These are phyloP conservation scores for Misopates orontium DNA, from an alignment of 257 asterid species.

Conservation along the genomic window DNA sequence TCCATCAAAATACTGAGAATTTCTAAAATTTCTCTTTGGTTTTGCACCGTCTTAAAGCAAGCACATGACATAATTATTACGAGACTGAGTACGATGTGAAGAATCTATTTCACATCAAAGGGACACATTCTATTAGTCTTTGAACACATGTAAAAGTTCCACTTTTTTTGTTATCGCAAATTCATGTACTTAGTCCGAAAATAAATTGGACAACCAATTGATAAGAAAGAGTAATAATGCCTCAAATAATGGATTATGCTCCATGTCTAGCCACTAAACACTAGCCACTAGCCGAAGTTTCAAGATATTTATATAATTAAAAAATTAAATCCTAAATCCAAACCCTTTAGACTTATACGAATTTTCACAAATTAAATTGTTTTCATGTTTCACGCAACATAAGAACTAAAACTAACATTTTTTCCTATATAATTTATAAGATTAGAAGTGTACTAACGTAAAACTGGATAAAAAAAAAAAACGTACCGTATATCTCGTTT, in stretches of 20 bases:
- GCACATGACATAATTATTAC: slow-evolving; percentile 26
- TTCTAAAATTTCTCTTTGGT: neutral
- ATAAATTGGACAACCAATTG: slow-evolving; percentile 48
- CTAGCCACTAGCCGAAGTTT: neutral
- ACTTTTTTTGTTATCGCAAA: slow-evolving; percentile 39
- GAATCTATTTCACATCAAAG: slow-evolving; percentile 35
- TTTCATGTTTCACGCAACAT: no score
- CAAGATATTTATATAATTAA: no score
- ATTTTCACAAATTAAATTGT: no score
- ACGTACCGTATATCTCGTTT: no score
- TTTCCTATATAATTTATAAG: no score
- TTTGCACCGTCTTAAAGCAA: slow-evolving; percentile 21
- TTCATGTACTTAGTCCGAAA: slow-evolving; percentile 39
- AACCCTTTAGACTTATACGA: no score
- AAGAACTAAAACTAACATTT: no score
- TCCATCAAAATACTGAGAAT: slow-evolving; percentile 13
- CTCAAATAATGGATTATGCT: slow-evolving; percentile 35
- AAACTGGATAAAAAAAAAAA: no score
- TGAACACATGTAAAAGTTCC: slow-evolving; percentile 41
- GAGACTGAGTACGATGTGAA: neutral
- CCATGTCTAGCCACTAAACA: slow-evolving; percentile 33
- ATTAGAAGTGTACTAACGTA: no score
- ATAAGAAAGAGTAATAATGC: slow-evolving; percentile 53
- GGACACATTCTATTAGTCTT: slow-evolving; percentile 62
- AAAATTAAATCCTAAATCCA: no score